Base-by-base conservation (phyloP, 2,329 filamentous ascomycete species). In the Clonostachys rhizophaga region DNA sequence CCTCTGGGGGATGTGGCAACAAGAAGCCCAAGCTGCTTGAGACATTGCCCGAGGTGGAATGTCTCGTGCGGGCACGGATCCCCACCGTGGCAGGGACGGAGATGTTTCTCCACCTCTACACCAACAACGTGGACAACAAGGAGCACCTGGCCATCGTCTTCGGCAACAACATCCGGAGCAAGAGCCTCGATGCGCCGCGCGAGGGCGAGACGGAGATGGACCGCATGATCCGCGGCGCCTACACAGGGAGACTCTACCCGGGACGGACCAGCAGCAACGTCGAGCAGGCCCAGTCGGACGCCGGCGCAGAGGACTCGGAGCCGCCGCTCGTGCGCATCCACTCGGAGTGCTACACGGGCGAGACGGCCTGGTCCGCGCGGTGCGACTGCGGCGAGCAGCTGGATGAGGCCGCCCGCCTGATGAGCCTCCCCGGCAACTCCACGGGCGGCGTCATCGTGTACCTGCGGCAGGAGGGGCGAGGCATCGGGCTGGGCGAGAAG, bases 331-430 rank as follows among this genome's bases (percentile, higher is more conserved):
- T 99, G 42, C 81, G 94, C 48, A 99, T 99, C 61, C 94, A 99
- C 66, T 95, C 89, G 4, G 94, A 99, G 68, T 99, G 94, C 70
- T 99, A 99, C 67, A 99, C 94, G 0, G 94, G 94, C 49, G 94
- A 99, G 74, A 99, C 94, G 1, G 94, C 95, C 1, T 97, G 94
- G 94, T 96, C 91, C 8, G 92, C 94, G 35, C 84, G 94, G 30
- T 99, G 94, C 70, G 94, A 99, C 69, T 99, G 94, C 65, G 94
- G 94, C 48, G 94, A 99, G 69, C 94, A 99, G 65, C 78, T 99
- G 3, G 94, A 99, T 65, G 94, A 99, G 71, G 94, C 94, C 2
- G 94, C 92, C 2, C 81, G 94, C 24, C 72, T 99, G 3, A 99
- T 99, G 94, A 86, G 87, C 14, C 72, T 91, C 30, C 84, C 83